Evolutionary conservation across 2,329 filamentous ascomycete species (phyloP).

Genomic region (Sclerotinia spermophila): DNA sequence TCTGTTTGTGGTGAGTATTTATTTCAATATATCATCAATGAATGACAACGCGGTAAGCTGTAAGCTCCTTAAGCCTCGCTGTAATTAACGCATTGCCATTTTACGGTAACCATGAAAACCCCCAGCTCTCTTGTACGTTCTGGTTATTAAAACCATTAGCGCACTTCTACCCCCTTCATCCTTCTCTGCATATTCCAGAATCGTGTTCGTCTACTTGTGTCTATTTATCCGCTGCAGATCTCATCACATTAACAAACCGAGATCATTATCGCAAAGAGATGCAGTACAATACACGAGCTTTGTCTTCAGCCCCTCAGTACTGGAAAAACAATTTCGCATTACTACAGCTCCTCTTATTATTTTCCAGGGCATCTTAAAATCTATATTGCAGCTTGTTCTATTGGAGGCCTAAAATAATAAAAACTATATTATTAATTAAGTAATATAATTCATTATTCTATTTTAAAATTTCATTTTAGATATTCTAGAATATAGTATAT

Average conservation of each 20-base stretch:
- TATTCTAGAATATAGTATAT: too few relatives aligned
- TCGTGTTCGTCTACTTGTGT: background rate
- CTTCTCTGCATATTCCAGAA: slow-evolving; percentile 21
- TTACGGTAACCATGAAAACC: background rate
- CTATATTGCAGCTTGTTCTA: too few relatives aligned
- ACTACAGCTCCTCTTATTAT: too few relatives aligned
- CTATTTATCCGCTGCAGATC: slow-evolving; percentile 14
- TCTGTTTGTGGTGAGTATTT: background rate
- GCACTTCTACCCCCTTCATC: background rate
- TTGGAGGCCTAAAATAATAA: too few relatives aligned
- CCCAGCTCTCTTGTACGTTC: background rate
- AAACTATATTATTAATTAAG: too few relatives aligned
- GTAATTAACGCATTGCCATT: background rate
- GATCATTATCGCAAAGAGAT: background rate
- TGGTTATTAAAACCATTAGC: background rate
- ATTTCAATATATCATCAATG: background rate
- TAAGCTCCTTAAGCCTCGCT: background rate
- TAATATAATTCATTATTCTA: too few relatives aligned
- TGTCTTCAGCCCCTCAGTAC: too few relatives aligned
- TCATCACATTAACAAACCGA: background rate
- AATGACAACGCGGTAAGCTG: slow-evolving; percentile 1
- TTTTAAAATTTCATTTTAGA: too few relatives aligned
- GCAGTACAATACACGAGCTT: too few relatives aligned
- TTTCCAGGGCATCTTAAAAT: too few relatives aligned
- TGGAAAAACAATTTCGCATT: too few relatives aligned